Base-by-base conservation (phyloP, 2,329 filamentous ascomycete species). In the Colletotrichum incanum region DNA sequence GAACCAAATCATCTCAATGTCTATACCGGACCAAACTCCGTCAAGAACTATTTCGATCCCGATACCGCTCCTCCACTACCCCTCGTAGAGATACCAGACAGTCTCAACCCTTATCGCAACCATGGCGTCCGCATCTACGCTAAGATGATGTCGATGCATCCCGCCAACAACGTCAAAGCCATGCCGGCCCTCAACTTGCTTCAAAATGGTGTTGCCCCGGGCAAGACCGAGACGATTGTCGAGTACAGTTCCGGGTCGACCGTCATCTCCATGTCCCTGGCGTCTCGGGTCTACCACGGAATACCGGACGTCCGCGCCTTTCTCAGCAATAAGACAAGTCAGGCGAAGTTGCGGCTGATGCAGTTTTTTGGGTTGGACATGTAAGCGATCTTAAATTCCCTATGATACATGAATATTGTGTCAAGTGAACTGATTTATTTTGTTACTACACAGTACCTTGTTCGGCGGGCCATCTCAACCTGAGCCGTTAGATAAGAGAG, bases 81-180 rank as follows among this genome's bases (percentile, higher is more conserved):
- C 1, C 82, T 92, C 1, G 88, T 92, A 6, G 90, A 92, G 79
- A 80, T 92, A 3, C 90, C 90, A 0, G 82, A 84, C 20, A 80
- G 79, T 14, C 81, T 92, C 43, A 92, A 92, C 71, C 89, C 89
- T 2, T 89, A 86, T 73, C 82, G 85, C 26, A 74, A 84, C 34
- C 85, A 91, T 86, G 88, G 88, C 5, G 87, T 92, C 5, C 85
- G 88, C 14, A 90, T 92, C 64, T 91, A 90, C 74, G 90, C 90
- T 47, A 92, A 92, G 80, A 89, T 92, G 88, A 88, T 92, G 86
- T 89, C 88, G 2, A 88, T 88, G 83, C 88, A 90, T 75, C 90
- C 90, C 0, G 88, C 89, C 4, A 89, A 92, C 73, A 92, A 92
- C 59, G 90, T 92, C 74, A 92, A 92, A 77, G 85, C 87, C 2